These are phyloP conservation scores for Polytolypa hystricis DNA, from an alignment of 2,329 filamentous ascomycete genomes.

Conservation along the genomic window DNA sequence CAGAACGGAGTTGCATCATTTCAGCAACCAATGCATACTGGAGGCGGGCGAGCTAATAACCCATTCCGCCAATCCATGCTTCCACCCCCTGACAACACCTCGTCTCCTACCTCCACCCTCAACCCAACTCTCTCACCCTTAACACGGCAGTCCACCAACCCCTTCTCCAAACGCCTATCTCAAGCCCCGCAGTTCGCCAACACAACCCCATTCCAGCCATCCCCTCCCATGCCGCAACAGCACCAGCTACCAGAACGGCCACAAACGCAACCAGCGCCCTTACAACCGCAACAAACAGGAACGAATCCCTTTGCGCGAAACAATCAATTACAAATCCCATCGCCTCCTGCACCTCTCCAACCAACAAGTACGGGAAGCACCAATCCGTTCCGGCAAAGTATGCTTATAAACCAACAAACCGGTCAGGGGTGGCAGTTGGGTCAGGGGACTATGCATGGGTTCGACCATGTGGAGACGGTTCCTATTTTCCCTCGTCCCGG, in stretches of 20 bases:
- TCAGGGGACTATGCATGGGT: conserved; percentile 64
- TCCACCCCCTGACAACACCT: conserved; percentile 39
- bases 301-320: conserved; percentile 60
- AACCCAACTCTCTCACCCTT: conserved; percentile 36
- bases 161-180: conserved; percentile 59
- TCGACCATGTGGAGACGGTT: conserved; percentile 65
- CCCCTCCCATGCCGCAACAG: conserved; percentile 36
- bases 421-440: conserved; percentile 80
- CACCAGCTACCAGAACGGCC: conserved; percentile 30
- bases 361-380: conserved; percentile 78
- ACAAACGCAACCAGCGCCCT: conserved; percentile 25
- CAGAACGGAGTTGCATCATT: conserved; percentile 40
- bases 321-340: conserved; percentile 25
- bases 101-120: conserved; percentile 27
- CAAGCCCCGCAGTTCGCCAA: conserved; percentile 22
- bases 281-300: conserved; percentile 52
- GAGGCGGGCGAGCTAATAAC: conserved; percentile 59
- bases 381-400: conserved; percentile 87
- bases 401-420: conserved; percentile 79
- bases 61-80: conserved; percentile 91
- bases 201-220: conserved; percentile 24
- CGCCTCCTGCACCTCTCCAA: conserved; percentile 40
- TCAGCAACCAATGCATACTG: conserved; percentile 25
- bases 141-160: conserved; percentile 65
- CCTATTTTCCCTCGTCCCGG: conserved; percentile 78